phyloP scores from a whole-genome alignment of 2,329 filamentous ascomycete species.

The Colletotrichum phormii region DNA sequence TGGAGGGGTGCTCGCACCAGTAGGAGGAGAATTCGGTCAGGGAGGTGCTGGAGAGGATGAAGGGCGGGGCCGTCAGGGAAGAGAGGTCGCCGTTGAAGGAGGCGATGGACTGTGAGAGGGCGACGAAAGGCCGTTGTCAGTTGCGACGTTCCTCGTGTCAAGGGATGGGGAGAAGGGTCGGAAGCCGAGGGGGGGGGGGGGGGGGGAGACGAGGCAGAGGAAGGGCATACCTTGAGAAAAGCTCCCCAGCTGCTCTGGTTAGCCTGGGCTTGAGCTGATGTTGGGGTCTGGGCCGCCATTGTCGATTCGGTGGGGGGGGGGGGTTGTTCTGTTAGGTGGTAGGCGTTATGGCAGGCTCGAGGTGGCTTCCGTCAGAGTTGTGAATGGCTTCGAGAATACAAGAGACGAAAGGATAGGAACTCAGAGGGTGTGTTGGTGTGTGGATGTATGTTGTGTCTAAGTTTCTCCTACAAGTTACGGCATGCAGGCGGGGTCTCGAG shows the following conservation, averaged over 20 bases:
- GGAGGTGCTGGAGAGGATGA: constrained; percentile 83
- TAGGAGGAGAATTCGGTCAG: constrained; percentile 85
- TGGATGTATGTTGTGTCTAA: not conserved
- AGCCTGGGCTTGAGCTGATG: constrained; percentile 18
- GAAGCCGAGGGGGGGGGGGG: too few species aligned
- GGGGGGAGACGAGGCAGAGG: not conserved
- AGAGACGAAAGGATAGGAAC: not conserved
- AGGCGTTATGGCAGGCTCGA: not conserved
- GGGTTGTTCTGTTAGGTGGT: not conserved
- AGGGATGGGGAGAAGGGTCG: not conserved
- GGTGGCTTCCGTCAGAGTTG: not conserved
- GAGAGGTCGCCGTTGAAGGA: constrained; percentile 87
- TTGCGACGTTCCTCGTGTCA: not conserved
- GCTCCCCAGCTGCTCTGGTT: constrained; percentile 27
- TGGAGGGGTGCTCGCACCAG: constrained; percentile 81
- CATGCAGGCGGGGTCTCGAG: constrained; percentile 6
- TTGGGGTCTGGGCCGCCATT: constrained; percentile 28
- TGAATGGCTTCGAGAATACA: not conserved
- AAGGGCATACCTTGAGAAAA: constrained; percentile 33
- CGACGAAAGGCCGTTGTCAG: not conserved
- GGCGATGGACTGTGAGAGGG: constrained; percentile 70
- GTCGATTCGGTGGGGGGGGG: not conserved
- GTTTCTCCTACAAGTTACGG: not conserved
- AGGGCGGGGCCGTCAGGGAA: constrained; percentile 83
- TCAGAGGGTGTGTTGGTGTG: not conserved